phyloP scores from a whole-genome alignment of 2,329 filamentous ascomycete genomes.

The Alternaria arborescens region DNA sequence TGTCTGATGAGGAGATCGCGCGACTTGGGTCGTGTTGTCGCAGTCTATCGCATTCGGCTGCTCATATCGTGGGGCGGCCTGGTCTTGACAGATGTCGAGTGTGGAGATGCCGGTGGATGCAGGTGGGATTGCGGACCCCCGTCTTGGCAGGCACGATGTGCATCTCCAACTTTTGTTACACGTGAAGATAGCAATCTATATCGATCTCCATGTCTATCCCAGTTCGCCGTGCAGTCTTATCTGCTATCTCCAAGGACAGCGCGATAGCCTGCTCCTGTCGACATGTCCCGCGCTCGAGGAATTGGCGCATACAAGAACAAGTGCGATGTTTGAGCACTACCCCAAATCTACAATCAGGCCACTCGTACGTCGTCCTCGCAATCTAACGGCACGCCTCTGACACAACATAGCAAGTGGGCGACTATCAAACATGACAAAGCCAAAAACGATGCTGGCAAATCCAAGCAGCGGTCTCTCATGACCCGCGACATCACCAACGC shows the following conservation, averaged over 20 bases:
- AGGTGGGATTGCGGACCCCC: conserved; percentile 36
- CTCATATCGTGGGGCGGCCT: conserved; percentile 30
- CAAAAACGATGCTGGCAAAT: conserved; percentile 82
- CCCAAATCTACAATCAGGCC: conserved; percentile 41
- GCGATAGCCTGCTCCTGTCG: conserved; percentile 32
- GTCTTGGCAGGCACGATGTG: conserved; percentile 33
- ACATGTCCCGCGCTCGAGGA: conserved; percentile 16
- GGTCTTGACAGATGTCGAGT: conserved; percentile 27
- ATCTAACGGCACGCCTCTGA: neutral
- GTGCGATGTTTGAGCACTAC: conserved; percentile 41
- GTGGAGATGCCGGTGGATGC: conserved; percentile 28
- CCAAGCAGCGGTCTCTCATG: conserved; percentile 71
- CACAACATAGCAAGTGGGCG: conserved; percentile 79
- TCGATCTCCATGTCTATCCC: conserved; percentile 32
- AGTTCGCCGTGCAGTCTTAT: conserved; percentile 29
- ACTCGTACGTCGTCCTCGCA: conserved; percentile 37
- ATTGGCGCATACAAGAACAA: conserved; percentile 25
- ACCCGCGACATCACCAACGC: conserved; percentile 77
- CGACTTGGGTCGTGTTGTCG: conserved; percentile 12
- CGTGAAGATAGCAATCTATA: neutral
- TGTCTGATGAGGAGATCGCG: conserved; percentile 25
- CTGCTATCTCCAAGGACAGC: conserved; percentile 19
- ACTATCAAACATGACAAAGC: conserved; percentile 97
- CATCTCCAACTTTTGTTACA: conserved; percentile 27
- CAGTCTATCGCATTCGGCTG: conserved; percentile 16